Evolutionary conservation across 352 stramenopile species (phyloP).

Genomic region (Peronospora destructor): DNA sequence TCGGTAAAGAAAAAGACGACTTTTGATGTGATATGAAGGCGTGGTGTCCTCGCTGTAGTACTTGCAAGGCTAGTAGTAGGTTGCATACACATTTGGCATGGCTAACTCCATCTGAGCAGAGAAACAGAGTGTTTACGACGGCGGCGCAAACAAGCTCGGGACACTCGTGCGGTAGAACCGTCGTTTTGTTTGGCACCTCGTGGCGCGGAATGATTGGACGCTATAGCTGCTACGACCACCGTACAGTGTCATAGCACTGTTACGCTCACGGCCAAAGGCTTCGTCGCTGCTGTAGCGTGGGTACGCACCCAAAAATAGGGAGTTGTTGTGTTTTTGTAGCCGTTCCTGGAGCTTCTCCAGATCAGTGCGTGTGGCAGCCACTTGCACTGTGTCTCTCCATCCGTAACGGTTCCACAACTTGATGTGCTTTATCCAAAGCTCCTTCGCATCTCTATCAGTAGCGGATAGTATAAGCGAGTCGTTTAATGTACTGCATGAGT

Average conservation of each 20-base stretch:
- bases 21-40: neutral
- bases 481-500: constrained; percentile 25
- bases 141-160: constrained; percentile 22
- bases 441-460: constrained; percentile 34
- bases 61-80: constrained; percentile 23
- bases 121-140: constrained; percentile 18
- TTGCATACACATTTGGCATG: constrained; percentile 27
- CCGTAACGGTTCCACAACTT: constrained; percentile 61
- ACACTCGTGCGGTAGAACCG: constrained; percentile 49
- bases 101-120: neutral
- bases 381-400: constrained; percentile 48
- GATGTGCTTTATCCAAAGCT: constrained; percentile 62
- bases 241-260: constrained; percentile 22
- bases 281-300: constrained; percentile 25
- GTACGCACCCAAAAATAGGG: constrained; percentile 1
- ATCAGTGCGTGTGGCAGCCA: constrained; percentile 37
- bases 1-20: neutral
- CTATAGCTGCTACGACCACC: constrained; percentile 14
- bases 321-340: constrained; percentile 14
- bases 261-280: constrained; percentile 15
- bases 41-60: neutral
- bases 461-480: constrained; percentile 56
- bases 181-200: constrained; percentile 30
- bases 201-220: constrained; percentile 12
- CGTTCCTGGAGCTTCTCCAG: constrained; percentile 32